These are phyloP conservation scores for Eimeria zaria DNA, from an alignment of 169 alveolate genomes.

Conservation along the genomic window DNA sequence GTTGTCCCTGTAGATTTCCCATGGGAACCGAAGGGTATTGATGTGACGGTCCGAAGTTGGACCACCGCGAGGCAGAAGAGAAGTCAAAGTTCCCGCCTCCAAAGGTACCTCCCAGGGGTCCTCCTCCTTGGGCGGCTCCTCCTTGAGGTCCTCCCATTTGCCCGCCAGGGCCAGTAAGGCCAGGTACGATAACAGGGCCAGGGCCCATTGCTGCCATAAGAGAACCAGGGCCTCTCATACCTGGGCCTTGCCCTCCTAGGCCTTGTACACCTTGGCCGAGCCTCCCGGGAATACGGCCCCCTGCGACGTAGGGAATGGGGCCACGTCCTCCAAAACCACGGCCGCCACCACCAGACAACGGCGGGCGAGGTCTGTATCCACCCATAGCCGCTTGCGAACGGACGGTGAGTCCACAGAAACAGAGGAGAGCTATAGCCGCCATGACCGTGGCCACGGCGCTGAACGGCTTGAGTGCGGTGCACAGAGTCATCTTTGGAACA, in stretches of 20 bases:
- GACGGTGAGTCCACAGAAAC: neutral
- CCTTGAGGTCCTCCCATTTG: neutral
- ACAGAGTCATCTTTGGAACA: neutral
- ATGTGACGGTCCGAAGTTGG: slow-evolving; percentile 26
- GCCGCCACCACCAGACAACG: neutral
- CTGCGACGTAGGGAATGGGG: neutral
- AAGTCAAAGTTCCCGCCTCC: neutral
- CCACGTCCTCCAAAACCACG: neutral
- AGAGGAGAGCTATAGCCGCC: neutral
- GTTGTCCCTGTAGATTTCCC: neutral
- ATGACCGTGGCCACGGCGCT: neutral
- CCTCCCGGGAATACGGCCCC: neutral
- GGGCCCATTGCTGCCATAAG: neutral
- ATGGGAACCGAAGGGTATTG: slow-evolving; percentile 27
- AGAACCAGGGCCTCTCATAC: neutral
- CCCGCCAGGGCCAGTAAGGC: neutral
- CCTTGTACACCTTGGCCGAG: neutral
- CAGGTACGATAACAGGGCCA: neutral
- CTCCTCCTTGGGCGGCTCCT: neutral
- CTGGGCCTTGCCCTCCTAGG: neutral
- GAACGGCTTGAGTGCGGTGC: neutral
- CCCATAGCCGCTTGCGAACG: neutral
- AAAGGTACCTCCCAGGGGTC: neutral
- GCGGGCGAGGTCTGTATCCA: neutral
- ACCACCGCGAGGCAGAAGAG: slow-evolving; percentile 16